These are phyloP conservation scores for Mariannaea sp. DNA, from an alignment of 2,329 filamentous ascomycete genomes.

Conservation along the genomic window DNA sequence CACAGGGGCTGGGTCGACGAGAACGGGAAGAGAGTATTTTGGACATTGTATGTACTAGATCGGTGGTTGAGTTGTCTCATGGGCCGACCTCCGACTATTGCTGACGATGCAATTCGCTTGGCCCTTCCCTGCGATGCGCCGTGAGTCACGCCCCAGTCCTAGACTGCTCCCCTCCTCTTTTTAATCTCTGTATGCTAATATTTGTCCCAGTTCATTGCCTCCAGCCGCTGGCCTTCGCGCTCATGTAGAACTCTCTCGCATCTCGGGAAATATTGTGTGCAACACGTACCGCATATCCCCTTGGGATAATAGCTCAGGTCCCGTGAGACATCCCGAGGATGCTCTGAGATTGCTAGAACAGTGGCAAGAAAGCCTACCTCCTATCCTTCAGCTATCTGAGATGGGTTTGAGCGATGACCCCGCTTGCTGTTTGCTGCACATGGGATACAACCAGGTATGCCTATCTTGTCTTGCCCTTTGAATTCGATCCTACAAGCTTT, in stretches of 20 bases:
- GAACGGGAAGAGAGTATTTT: slow-evolving; percentile 53
- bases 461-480: background rate
- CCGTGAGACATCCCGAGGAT: slow-evolving; percentile 44
- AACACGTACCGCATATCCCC: slow-evolving; percentile 51
- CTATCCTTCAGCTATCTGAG: slow-evolving; percentile 44
- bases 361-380: slow-evolving; percentile 48
- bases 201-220: slow-evolving; percentile 46
- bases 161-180: background rate
- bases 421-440: slow-evolving; percentile 52
- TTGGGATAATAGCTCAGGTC: slow-evolving; percentile 31
- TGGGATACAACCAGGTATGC: slow-evolving; percentile 51
- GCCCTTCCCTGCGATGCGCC: slow-evolving; percentile 46
- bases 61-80: slow-evolving; percentile 55
- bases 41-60: slow-evolving; percentile 58
- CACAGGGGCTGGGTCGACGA: slow-evolving; percentile 52
- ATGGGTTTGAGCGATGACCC: slow-evolving; percentile 47
- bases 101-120: slow-evolving; percentile 53
- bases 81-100: slow-evolving; percentile 53
- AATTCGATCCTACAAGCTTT: background rate
- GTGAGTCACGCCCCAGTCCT: slow-evolving; percentile 41
- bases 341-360: slow-evolving; percentile 48
- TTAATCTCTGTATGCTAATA: slow-evolving; percentile 1
- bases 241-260: slow-evolving; percentile 52
- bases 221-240: slow-evolving; percentile 50
- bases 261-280: slow-evolving; percentile 54